Percentiles rank a stretch among this genome's conserved stretches.
These are phyloP conservation scores for Cladophialophora carrionii DNA, from an alignment of 2,329 filamentous ascomycete genomes.

Conservation along the genomic window DNA sequence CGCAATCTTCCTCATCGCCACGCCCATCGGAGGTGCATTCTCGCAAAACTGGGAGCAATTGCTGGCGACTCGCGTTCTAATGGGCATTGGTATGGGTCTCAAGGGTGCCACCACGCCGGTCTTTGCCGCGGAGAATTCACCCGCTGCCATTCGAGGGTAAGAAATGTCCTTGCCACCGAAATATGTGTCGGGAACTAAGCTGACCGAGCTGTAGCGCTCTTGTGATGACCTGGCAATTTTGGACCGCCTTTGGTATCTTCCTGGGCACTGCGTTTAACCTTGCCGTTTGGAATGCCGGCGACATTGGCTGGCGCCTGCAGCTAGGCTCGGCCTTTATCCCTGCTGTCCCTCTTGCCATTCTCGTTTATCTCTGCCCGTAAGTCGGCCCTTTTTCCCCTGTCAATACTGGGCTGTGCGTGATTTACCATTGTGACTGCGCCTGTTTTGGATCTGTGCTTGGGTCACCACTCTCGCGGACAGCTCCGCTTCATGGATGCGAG, in stretches of 20 bases:
- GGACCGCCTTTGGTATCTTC: conserved; percentile 39
- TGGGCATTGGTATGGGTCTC: conserved; percentile 42
- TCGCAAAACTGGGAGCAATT: conserved; percentile 41
- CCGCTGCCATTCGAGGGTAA: conserved; percentile 38
- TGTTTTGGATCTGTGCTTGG: not conserved
- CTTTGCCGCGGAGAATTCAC: conserved; percentile 40
- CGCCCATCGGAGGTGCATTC: conserved; percentile 40
- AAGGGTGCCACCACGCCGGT: conserved; percentile 42
- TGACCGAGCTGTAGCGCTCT: conserved; percentile 34
- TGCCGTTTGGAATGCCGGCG: conserved; percentile 62
- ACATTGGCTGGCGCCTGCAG: conserved; percentile 65
- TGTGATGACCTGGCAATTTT: conserved; percentile 40
- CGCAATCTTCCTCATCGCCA: conserved; percentile 42
- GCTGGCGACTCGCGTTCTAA: conserved; percentile 39
- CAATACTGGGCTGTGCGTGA: not conserved
- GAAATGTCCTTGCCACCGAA: not conserved
- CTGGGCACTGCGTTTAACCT: conserved; percentile 63
- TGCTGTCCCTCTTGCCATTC: conserved; percentile 61
- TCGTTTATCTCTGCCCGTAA: conserved; percentile 55
- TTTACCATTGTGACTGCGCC: not conserved
- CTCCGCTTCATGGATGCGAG: too few species aligned
- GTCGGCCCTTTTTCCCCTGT: not conserved
- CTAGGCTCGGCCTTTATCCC: conserved; percentile 68
- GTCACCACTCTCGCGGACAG: not conserved
- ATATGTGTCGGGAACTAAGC: not conserved